Conservation (phyloP, 768 basidiomycete genomes). For the Phanerodontia chrysosporium region DNA sequence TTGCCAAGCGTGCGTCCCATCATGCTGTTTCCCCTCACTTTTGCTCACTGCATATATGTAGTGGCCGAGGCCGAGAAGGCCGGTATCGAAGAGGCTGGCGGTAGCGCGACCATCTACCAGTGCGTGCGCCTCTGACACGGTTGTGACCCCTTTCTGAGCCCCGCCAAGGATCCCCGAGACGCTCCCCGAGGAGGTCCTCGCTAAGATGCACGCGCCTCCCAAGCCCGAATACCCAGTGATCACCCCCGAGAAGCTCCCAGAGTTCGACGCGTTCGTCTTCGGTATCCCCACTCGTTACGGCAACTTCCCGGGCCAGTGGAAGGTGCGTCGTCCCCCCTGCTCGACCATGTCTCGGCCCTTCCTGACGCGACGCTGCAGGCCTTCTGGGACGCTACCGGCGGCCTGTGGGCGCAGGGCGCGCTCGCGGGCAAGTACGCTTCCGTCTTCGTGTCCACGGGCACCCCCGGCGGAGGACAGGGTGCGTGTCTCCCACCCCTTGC, state of each 20-base stretch:
- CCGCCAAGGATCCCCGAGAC: slow-evolving; percentile 69
- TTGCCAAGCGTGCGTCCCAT: slow-evolving; percentile 51
- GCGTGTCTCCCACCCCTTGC: background rate
- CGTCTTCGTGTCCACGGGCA: slow-evolving; percentile 68
- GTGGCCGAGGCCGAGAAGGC: slow-evolving; percentile 55
- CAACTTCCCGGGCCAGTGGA: slow-evolving; percentile 76
- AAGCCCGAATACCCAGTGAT: slow-evolving; percentile 73
- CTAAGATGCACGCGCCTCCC: slow-evolving; percentile 65
- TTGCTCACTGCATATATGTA: slow-evolving; percentile 23
- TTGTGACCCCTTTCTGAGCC: background rate
- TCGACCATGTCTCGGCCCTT: background rate
- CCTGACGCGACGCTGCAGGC: slow-evolving; percentile 30
- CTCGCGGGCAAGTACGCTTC: slow-evolving; percentile 74
- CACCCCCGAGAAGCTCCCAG: slow-evolving; percentile 44
- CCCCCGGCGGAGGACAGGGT: slow-evolving; percentile 79
- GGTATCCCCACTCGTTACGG: slow-evolving; percentile 83
- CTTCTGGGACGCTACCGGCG: slow-evolving; percentile 76
- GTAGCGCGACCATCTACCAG: slow-evolving; percentile 44
- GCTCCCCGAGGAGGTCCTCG: slow-evolving; percentile 61
- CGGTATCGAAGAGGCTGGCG: slow-evolving; percentile 40
- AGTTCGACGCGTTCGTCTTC: slow-evolving; percentile 70
- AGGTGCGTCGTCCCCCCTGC: slow-evolving; percentile 39
- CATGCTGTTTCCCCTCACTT: background rate
- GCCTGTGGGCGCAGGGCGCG: slow-evolving; percentile 53
- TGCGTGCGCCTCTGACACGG: slow-evolving; percentile 19